Conservation (phyloP, 2,329 filamentous ascomycete genomes). For the Orbilia quercus region DNA sequence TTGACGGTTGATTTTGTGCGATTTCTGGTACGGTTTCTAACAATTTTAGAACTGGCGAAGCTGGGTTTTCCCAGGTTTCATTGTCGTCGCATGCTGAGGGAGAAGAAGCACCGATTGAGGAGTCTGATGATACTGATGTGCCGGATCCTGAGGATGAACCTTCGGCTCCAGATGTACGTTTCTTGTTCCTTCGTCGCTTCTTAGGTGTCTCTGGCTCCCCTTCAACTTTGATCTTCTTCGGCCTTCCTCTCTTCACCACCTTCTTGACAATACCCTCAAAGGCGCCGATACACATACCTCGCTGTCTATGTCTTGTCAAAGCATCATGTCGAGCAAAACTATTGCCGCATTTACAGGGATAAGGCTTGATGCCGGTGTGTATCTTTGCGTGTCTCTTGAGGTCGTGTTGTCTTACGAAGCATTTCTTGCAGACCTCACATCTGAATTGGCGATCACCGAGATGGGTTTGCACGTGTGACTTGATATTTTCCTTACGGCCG, state of each 20-base stretch:
- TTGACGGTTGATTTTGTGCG: slow-evolving; percentile 23
- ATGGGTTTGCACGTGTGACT: slow-evolving; percentile 97
- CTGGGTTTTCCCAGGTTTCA: slow-evolving; percentile 46
- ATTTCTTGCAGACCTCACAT: slow-evolving; percentile 92
- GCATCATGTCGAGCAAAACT: slow-evolving; percentile 96
- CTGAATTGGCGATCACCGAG: slow-evolving; percentile 95
- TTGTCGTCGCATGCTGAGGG: slow-evolving; percentile 50
- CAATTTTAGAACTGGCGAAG: slow-evolving; percentile 33
- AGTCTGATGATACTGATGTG: slow-evolving; percentile 48
- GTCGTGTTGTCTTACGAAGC: slow-evolving; percentile 96
- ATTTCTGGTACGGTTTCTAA: slow-evolving; percentile 50
- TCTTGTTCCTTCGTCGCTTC: slow-evolving; percentile 51
- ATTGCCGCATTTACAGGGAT: slow-evolving; percentile 92
- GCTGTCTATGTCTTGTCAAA: slow-evolving; percentile 89
- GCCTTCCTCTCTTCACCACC: slow-evolving; percentile 72
- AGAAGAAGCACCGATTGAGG: slow-evolving; percentile 50
- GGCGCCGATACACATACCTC: slow-evolving; percentile 95
- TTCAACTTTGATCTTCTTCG: slow-evolving; percentile 58
- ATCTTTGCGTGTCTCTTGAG: slow-evolving; percentile 98
- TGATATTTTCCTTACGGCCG: slow-evolving; percentile 98
- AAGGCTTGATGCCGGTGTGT: slow-evolving; percentile 94
- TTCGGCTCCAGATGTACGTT: slow-evolving; percentile 27
- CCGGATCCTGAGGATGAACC: slow-evolving; percentile 43
- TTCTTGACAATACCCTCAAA: slow-evolving; percentile 82
- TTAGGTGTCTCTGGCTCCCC: slow-evolving; percentile 45